phyloP scores from a whole-genome alignment of 768 basidiomycete genomes.

The Pulveroboletus ravenelii region DNA sequence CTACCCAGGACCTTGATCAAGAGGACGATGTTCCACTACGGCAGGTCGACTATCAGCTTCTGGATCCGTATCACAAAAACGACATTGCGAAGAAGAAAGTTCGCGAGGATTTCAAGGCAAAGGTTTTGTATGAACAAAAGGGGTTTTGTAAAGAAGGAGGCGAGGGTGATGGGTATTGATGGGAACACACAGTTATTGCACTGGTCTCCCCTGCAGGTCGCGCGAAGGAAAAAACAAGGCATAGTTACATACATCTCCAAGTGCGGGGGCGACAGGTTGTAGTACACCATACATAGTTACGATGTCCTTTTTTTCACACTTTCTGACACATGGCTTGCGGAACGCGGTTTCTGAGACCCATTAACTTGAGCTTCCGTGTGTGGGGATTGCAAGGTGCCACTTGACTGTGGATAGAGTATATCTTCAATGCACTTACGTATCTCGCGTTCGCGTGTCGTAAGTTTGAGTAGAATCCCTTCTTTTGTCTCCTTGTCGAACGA shows the following conservation, averaged over 20 bases:
- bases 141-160: conserved; percentile 95
- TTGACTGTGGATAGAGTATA: conserved; percentile 48
- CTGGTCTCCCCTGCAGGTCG: conserved; percentile 4
- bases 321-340: conserved; percentile 43
- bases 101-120: conserved; percentile 78
- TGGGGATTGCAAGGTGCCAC: conserved; percentile 33
- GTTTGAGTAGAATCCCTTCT: conserved; percentile 58
- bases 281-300: conserved; percentile 18
- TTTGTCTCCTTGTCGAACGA: conserved; percentile 72
- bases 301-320: conserved; percentile 57
- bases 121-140: conserved; percentile 74
- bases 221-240: conserved; percentile 1
- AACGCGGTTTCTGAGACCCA: conserved; percentile 37
- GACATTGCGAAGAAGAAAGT: conserved; percentile 72
- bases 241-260: conserved; percentile 21
- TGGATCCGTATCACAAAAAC: conserved; percentile 68
- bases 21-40: conserved; percentile 84
- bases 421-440: conserved; percentile 76
- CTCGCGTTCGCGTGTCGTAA: conserved; percentile 74
- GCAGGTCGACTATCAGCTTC: conserved; percentile 65
- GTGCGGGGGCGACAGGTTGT: conserved; percentile 22
- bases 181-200: conserved; percentile 8
- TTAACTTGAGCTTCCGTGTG: conserved; percentile 39
- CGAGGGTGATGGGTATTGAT: conserved; percentile 91
- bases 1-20: conserved; percentile 75